Conservation (phyloP, 2,329 filamentous ascomycete species). For the Pseudocercospora pini-densiflorae region DNA sequence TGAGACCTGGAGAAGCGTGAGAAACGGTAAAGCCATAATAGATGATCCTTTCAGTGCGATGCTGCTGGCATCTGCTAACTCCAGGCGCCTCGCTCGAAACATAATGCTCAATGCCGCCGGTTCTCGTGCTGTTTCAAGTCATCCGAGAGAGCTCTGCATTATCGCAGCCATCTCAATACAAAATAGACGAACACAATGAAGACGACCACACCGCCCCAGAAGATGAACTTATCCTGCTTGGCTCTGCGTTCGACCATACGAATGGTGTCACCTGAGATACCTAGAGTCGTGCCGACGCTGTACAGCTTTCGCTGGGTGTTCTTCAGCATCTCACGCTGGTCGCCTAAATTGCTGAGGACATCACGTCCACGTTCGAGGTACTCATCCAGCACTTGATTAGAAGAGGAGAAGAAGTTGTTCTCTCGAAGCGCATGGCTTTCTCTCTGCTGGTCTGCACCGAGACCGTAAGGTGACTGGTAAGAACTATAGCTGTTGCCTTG, state of each 20-base stretch:
- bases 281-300: conserved; percentile 89
- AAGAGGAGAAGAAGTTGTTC: conserved; percentile 82
- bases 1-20: neutral
- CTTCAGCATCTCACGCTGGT: conserved; percentile 94
- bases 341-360: conserved; percentile 83
- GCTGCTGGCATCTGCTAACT: conserved; percentile 6
- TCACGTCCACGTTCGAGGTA: conserved; percentile 90
- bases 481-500: conserved; percentile 47
- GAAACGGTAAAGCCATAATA: neutral
- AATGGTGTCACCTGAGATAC: conserved; percentile 93
- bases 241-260: conserved; percentile 93
- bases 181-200: conserved; percentile 94
- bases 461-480: conserved; percentile 43
- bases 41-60: conserved; percentile 8
- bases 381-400: conserved; percentile 86
- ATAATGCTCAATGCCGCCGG: neutral
- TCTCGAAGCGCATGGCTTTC: conserved; percentile 87
- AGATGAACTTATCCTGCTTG: conserved; percentile 98
- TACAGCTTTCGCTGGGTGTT: conserved; percentile 90
- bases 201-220: conserved; percentile 80
- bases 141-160: conserved; percentile 31
- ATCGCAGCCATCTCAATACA: conserved; percentile 82
- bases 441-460: conserved; percentile 46
- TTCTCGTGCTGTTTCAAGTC: neutral
- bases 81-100: conserved; percentile 23